Evolutionary conservation across 176 grass and related monocot species (phyloP).

Genomic region (Oryza glumipatula): DNA sequence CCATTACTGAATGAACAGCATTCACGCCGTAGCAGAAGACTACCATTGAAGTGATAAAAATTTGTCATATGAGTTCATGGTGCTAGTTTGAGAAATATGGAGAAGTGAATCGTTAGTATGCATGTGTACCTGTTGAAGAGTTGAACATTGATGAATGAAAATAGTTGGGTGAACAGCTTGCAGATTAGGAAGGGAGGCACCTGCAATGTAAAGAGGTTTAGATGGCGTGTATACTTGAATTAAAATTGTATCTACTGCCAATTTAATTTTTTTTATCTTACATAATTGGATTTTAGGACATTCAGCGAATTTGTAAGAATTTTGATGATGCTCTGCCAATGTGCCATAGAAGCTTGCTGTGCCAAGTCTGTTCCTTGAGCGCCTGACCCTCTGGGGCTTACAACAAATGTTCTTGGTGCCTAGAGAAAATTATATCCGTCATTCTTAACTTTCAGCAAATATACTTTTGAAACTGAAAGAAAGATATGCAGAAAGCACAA

Average conservation of each 20-base stretch:
- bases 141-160: slow-evolving; percentile 81
- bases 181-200: slow-evolving; percentile 59
- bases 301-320: slow-evolving; percentile 58
- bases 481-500: background rate
- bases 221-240: background rate
- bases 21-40: slow-evolving; percentile 75
- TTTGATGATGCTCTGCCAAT: slow-evolving; percentile 70
- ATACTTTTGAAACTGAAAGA: background rate
- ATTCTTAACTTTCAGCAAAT: slow-evolving; percentile 1
- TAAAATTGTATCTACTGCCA: background rate
- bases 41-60: slow-evolving; percentile 21
- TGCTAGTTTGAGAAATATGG: background rate
- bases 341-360: slow-evolving; percentile 59
- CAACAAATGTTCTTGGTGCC: slow-evolving; percentile 57
- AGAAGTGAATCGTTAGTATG: background rate
- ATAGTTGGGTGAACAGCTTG: slow-evolving; percentile 68
- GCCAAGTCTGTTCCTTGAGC: slow-evolving; percentile 57
- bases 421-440: slow-evolving; percentile 11
- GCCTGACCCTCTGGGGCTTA: slow-evolving; percentile 53
- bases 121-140: slow-evolving; percentile 66
- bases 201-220: slow-evolving; percentile 23
- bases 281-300: slow-evolving; percentile 57
- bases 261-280: background rate
- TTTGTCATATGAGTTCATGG: background rate
- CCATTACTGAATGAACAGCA: slow-evolving; percentile 83